phyloP scores from a whole-genome alignment of 2,329 filamentous ascomycete genomes.

The Falciphora oryzae region DNA sequence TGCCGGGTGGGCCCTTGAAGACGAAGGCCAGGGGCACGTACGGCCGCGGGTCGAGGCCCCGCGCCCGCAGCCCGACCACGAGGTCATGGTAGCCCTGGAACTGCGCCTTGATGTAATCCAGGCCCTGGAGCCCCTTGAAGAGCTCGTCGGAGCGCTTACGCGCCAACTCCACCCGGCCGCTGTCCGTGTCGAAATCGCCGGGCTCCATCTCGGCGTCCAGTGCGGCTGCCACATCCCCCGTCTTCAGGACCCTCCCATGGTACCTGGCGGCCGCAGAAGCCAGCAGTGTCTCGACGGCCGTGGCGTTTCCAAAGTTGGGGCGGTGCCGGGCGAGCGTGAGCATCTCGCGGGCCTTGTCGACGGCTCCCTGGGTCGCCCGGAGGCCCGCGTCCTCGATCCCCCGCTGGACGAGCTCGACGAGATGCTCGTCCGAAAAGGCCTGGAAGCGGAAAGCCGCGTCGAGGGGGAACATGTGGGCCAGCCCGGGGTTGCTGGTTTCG shows the following conservation, averaged over 20 bases:
- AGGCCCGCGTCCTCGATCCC: neutral
- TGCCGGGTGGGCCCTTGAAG: slow-evolving; percentile 52
- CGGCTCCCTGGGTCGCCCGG: neutral
- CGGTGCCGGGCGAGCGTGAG: slow-evolving; percentile 45
- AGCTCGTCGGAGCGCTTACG: slow-evolving; percentile 9
- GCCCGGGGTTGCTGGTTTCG: slow-evolving; percentile 53
- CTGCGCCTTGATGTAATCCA: slow-evolving; percentile 12
- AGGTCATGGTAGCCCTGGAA: slow-evolving; percentile 14
- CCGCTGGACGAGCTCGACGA: neutral
- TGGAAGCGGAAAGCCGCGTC: slow-evolving; percentile 40
- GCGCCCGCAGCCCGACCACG: slow-evolving; percentile 12
- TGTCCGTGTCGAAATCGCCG: slow-evolving; percentile 16
- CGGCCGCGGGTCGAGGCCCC: slow-evolving; percentile 39
- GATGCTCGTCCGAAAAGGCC: neutral
- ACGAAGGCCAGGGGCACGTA: slow-evolving; percentile 50
- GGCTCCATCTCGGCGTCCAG: too few relatives aligned
- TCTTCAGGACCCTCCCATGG: too few relatives aligned
- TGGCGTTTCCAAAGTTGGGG: slow-evolving; percentile 56
- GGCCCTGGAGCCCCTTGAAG: slow-evolving; percentile 13
- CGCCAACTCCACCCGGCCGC: slow-evolving; percentile 9
- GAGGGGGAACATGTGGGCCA: slow-evolving; percentile 51
- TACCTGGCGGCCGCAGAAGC: too few relatives aligned
- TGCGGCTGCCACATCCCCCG: too few relatives aligned
- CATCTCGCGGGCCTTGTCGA: slow-evolving; percentile 31
- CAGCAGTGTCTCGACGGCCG: slow-evolving; percentile 55